Conservation (phyloP, 768 basidiomycete species). For the Dentipellis sp. region DNA sequence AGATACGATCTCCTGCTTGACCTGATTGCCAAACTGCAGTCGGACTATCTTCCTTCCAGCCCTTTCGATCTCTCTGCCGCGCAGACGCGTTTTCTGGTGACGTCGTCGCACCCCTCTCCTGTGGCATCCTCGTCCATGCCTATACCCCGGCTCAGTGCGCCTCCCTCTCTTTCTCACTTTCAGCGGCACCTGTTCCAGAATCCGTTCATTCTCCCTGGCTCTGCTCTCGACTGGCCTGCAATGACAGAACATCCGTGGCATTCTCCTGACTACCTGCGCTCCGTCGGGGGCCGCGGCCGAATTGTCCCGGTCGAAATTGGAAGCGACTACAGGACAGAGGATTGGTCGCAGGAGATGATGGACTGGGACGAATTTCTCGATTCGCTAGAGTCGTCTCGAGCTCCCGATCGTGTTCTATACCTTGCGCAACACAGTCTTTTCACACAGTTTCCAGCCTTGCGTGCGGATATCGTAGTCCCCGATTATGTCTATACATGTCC, state of each 20-base stretch:
- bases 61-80: not conserved
- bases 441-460: conserved; percentile 72
- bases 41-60: conserved; percentile 14
- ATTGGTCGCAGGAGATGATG: conserved; percentile 80
- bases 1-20: conserved; percentile 53
- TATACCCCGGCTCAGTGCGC: conserved; percentile 32
- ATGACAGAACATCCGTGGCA: conserved; percentile 60
- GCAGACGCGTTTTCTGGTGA: not conserved
- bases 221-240: conserved; percentile 72
- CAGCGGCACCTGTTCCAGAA: conserved; percentile 21
- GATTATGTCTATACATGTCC: conserved; percentile 79
- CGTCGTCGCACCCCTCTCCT: not conserved
- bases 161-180: conserved; percentile 55
- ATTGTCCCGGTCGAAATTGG: conserved; percentile 90
- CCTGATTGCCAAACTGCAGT: conserved; percentile 56
- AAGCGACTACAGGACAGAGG: conserved; percentile 64
- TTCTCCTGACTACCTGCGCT: conserved; percentile 57
- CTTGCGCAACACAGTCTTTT: conserved; percentile 89
- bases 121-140: conserved; percentile 6
- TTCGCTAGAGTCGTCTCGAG: conserved; percentile 21
- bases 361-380: conserved; percentile 68
- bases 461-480: conserved; percentile 71
- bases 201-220: conserved; percentile 72
- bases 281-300: conserved; percentile 68
- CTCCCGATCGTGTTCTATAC: conserved; percentile 39